Evolutionary conservation across 1,139 yeast species (phyloP).

Genomic region (Hansenula lynferdii): DNA sequence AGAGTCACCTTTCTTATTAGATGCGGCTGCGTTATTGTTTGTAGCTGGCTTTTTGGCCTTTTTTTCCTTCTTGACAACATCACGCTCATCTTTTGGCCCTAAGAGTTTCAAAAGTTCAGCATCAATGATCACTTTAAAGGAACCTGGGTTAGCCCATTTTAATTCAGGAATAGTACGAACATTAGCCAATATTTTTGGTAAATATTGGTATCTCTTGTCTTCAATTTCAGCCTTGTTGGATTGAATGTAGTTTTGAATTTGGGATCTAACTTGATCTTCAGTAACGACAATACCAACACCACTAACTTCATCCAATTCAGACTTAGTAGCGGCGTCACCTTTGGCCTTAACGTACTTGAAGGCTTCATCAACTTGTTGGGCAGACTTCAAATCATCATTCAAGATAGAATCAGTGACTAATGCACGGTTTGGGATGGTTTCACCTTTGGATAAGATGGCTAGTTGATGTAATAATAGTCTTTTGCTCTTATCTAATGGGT

Average conservation of each 20-base stretch:
- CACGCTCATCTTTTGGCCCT: constrained; percentile 97
- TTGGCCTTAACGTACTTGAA: constrained; percentile 56
- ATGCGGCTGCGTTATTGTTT: no score
- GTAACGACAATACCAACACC: constrained; percentile 82
- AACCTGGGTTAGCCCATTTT: constrained; percentile 89
- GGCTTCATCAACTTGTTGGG: constrained; percentile 80
- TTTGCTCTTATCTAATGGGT: constrained; percentile 41
- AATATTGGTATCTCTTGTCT: constrained; percentile 68
- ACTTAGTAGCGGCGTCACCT: constrained; percentile 34
- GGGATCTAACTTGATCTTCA: constrained; percentile 55
- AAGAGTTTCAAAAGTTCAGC: constrained; percentile 59
- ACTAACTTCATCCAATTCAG: constrained; percentile 52
- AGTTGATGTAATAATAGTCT: constrained; percentile 68
- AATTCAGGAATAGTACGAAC: constrained; percentile 68
- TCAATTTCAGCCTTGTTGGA: constrained; percentile 53
- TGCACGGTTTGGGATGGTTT: constrained; percentile 36
- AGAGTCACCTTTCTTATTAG: constrained; percentile 18
- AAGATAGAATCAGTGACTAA: constrained; percentile 56
- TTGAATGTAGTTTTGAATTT: constrained; percentile 56
- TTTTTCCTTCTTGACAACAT: constrained; percentile 75
- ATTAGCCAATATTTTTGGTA: constrained; percentile 73
- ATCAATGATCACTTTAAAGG: constrained; percentile 85
- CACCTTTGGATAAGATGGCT: constrained; percentile 59
- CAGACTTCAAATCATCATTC: constrained; percentile 58
- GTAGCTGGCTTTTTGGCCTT: constrained; percentile 29